A percentile compares a stretch with the other conserved stretches of the same genome.
Evolutionary conservation across 2,329 filamentous ascomycete species (phyloP).

Genomic region (Aspergillus nomiae): DNA sequence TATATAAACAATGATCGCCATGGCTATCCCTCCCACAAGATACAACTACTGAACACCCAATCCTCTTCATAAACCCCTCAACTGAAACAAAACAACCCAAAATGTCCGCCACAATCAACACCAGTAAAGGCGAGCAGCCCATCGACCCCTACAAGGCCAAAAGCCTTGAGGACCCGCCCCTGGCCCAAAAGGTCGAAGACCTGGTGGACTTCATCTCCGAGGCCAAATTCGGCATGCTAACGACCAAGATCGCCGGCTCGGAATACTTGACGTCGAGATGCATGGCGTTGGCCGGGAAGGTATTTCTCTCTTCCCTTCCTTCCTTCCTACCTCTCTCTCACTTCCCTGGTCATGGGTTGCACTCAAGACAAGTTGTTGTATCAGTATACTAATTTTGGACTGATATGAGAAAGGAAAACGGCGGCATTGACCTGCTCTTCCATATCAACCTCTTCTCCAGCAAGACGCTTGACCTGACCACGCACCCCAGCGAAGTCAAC

Average conservation of each 20-base stretch:
- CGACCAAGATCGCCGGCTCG: conserved; percentile 64
- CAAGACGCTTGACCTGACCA: conserved; percentile 78
- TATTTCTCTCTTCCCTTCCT: conserved; percentile 37
- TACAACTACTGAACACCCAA: neutral
- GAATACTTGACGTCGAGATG: conserved; percentile 75
- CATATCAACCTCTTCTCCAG: conserved; percentile 88
- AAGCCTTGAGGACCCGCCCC: conserved; percentile 70
- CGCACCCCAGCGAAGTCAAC: conserved; percentile 72
- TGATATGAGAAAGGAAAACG: conserved; percentile 61
- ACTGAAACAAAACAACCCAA: conserved; percentile 11
- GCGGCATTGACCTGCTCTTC: conserved; percentile 81
- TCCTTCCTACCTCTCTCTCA: neutral
- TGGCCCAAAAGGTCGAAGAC: conserved; percentile 76
- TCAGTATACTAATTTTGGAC: neutral
- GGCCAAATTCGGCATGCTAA: conserved; percentile 88
- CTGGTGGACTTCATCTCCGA: conserved; percentile 69
- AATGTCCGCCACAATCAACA: conserved; percentile 52
- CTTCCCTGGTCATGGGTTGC: neutral
- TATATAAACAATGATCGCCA: conserved; percentile 6
- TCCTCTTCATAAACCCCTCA: neutral
- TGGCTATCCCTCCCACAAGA: neutral
- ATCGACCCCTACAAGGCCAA: conserved; percentile 79
- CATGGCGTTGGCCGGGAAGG: conserved; percentile 82
- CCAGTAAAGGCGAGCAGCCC: conserved; percentile 62
- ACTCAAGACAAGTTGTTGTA: neutral